Conservation (phyloP, 208 protist genomes). For the Endotrypanum monterogeii region DNA sequence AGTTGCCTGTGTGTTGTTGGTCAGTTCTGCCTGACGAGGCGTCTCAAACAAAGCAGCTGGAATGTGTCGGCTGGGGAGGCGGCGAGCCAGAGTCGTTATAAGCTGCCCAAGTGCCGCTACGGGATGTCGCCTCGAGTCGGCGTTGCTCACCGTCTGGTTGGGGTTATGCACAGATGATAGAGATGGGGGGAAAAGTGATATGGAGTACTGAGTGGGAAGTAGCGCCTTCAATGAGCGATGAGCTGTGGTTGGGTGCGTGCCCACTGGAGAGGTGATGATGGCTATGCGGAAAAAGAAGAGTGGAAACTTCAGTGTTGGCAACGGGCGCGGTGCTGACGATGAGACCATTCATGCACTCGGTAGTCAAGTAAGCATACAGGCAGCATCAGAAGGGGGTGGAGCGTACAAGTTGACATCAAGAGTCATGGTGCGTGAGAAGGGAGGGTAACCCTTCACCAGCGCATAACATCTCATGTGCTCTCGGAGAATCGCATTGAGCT, state of each 20-base stretch:
- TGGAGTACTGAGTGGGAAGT: slow-evolving; percentile 3
- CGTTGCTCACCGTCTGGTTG: background rate
- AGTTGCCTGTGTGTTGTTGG: background rate
- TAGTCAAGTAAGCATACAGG: background rate
- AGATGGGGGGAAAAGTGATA: slow-evolving; percentile 1
- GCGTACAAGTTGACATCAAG: background rate
- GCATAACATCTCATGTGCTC: background rate
- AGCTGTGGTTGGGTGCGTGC: background rate
- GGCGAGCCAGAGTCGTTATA: background rate
- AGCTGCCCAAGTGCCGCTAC: background rate
- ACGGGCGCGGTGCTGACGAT: background rate
- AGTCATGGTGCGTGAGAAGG: background rate
- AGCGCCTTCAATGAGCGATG: background rate
- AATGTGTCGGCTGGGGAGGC: background rate
- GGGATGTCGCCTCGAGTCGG: background rate
- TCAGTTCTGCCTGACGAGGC: background rate
- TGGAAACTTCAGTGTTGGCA: background rate
- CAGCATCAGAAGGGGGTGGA: background rate
- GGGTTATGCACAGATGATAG: slow-evolving; percentile 6
- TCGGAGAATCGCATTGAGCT: too few relatives aligned
- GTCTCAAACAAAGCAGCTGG: background rate
- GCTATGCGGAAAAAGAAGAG: background rate
- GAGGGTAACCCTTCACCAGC: background rate
- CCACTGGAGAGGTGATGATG: background rate
- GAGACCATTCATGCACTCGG: background rate